Base-by-base conservation (phyloP, 805 yeast species). In the Monosporozyma aquatica region DNA sequence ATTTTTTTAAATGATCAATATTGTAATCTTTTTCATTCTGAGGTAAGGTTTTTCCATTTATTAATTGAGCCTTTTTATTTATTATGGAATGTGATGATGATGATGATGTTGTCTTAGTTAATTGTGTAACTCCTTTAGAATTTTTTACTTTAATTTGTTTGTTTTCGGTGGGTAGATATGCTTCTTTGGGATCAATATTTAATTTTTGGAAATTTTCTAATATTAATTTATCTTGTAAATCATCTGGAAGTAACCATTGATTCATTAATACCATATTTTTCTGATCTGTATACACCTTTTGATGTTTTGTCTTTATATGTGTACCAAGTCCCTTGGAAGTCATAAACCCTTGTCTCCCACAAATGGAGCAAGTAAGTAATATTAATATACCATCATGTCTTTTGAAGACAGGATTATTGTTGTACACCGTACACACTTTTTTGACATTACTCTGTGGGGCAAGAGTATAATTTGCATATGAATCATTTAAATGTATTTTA, bases 311-410 rank as follows among this genome's bases (percentile, higher is more conserved):
- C 45, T 92, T 68, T 42, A 82, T 75, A 58, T 84, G 94, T 57
- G 82, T 84, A 28, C 82, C 69, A 50, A 84, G 82, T 13, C 92
- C 92, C 55, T 84, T 92, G 0, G 87, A 85, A 11, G 83, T 75
- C 7, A 85, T 78, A 54, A 84, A 84, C 47, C 82, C 83, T 33
- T 77, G 70, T 41, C 89, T 60, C 9, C 68, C 71, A 60, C 95
- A 84, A 40, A 70, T 73, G 1, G 78, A 75, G 57, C 95, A 84
- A 7, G 76, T 77, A 28, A 84, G 67, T 38, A 78, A 69, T 2
- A 84, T 87, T 17, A 81, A 62, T 1, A 80, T 68, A 2, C 89
- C 89, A 57, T 84, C 92, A 5, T 80, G 74, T 46, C 87, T 59
- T 47, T 78, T 67, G 53, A 78, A 80, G 3, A 80, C 69, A 49